phyloP scores from a whole-genome alignment of 2,329 filamentous ascomycete species.

The Dothistroma pini region DNA sequence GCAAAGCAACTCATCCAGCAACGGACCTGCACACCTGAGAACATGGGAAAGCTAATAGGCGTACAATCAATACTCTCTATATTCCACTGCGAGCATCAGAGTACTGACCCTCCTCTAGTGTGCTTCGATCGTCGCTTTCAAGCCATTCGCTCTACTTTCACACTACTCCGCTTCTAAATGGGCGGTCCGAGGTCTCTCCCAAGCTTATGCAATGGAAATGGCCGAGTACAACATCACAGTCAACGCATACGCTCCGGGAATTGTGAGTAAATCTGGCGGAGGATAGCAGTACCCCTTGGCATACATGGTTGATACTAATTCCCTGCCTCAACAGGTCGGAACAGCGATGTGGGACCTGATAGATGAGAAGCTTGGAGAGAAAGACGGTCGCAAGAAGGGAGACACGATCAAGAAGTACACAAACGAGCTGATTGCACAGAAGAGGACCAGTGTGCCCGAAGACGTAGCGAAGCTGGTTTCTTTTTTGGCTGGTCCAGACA shows the following conservation, averaged over 20 bases:
- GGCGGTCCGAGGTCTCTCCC: slow-evolving; percentile 63
- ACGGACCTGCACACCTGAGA: slow-evolving; percentile 42
- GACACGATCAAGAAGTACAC: slow-evolving; percentile 52
- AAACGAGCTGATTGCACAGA: slow-evolving; percentile 53
- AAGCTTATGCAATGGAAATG: slow-evolving; percentile 64
- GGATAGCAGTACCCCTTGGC: neutral
- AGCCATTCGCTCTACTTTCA: slow-evolving; percentile 55
- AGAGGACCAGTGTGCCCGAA: slow-evolving; percentile 56
- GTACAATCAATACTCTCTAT: neutral
- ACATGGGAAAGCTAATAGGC: slow-evolving; percentile 48
- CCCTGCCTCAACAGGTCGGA: slow-evolving; percentile 38
- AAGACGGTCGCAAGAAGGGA: slow-evolving; percentile 46
- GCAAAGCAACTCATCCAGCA: slow-evolving; percentile 64
- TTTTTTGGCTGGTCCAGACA: slow-evolving; percentile 57
- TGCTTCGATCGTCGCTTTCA: slow-evolving; percentile 56
- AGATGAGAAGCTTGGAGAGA: slow-evolving; percentile 56
- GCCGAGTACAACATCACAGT: slow-evolving; percentile 62
- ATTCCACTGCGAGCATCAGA: neutral
- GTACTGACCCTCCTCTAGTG: slow-evolving; percentile 9
- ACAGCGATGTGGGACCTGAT: slow-evolving; percentile 68
- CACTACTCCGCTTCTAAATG: slow-evolving; percentile 65
- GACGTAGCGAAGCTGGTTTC: slow-evolving; percentile 62
- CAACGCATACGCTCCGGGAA: slow-evolving; percentile 65
- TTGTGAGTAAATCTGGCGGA: slow-evolving; percentile 36
- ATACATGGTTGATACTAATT: too few species aligned